phyloP scores from a whole-genome alignment of 2,329 filamentous ascomycete species.

The Fusarium globosum region DNA sequence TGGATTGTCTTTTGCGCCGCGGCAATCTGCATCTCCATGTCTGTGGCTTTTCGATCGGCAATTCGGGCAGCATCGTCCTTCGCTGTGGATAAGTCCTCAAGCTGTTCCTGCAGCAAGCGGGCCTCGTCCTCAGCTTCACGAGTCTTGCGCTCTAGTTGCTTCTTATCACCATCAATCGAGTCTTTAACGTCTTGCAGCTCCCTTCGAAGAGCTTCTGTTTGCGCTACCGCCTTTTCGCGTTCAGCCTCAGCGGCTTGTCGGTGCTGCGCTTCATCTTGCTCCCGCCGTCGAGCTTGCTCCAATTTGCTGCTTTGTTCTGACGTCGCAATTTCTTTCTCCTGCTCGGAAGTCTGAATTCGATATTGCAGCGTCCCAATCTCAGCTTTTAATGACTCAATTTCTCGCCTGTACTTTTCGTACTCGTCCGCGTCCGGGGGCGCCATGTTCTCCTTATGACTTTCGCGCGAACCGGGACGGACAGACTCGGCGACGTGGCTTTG shows the following conservation, averaged over 20 bases:
- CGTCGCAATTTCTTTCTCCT: slow-evolving; percentile 84
- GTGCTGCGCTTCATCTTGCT: slow-evolving; percentile 85
- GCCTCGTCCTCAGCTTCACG: slow-evolving; percentile 79
- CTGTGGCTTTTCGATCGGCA: slow-evolving; percentile 64
- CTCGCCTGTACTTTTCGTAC: slow-evolving; percentile 67
- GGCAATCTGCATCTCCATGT: slow-evolving; percentile 64
- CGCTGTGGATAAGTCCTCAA: slow-evolving; percentile 74
- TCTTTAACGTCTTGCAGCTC: slow-evolving; percentile 66
- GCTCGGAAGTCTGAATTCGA: slow-evolving; percentile 85
- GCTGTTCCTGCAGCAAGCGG: slow-evolving; percentile 80
- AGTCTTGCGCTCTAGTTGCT: slow-evolving; percentile 74
- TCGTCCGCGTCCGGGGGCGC: slow-evolving; percentile 68
- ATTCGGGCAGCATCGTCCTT: slow-evolving; percentile 77
- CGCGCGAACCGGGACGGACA: slow-evolving; percentile 61
- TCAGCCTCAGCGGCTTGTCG: slow-evolving; percentile 70
- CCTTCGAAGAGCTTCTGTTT: slow-evolving; percentile 60
- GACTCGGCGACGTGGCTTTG: slow-evolving; percentile 56
- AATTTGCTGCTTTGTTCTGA: slow-evolving; percentile 86
- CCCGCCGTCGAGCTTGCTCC: slow-evolving; percentile 80
- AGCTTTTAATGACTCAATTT: slow-evolving; percentile 83
- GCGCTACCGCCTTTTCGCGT: slow-evolving; percentile 60
- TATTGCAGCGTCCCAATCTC: slow-evolving; percentile 90
- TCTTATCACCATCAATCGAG: slow-evolving; percentile 64
- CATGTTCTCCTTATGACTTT: slow-evolving; percentile 70
- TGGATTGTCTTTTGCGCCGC: slow-evolving; percentile 61